phyloP scores from a whole-genome alignment of 129 eudicot genomes.

The Lactuca sativa region DNA sequence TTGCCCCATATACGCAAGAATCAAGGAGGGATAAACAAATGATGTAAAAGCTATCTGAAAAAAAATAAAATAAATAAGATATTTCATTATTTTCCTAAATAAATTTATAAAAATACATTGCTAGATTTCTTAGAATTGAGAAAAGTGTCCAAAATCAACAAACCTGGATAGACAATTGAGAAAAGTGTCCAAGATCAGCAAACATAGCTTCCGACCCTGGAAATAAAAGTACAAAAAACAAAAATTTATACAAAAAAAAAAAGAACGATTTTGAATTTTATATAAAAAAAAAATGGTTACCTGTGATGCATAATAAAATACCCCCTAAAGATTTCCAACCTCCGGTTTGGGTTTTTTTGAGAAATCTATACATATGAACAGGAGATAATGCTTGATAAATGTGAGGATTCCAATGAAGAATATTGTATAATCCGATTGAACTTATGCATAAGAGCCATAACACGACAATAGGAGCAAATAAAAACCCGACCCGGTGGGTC shows the following conservation, averaged over 20 bases:
- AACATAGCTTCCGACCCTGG: conserved; percentile 99
- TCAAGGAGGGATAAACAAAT: conserved; percentile 81
- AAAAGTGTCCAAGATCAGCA: conserved; percentile 98
- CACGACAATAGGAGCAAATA: conserved; percentile 89
- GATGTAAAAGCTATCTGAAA: conserved; percentile 85
- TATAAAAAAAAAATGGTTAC: conserved; percentile 26
- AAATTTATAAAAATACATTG: neutral
- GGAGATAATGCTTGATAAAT: conserved; percentile 91
- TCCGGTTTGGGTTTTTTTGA: conserved; percentile 80
- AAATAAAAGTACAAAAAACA: conserved; percentile 12
- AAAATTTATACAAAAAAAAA: neutral
- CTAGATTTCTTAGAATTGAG: neutral
- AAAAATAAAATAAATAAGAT: neutral
- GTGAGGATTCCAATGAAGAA: conserved; percentile 91
- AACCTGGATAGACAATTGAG: conserved; percentile 92
- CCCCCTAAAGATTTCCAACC: conserved; percentile 99
- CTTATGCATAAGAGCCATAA: conserved; percentile 89
- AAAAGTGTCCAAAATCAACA: neutral
- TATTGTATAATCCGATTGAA: conserved; percentile 83
- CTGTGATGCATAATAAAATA: conserved; percentile 86
- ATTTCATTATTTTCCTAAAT: too few relatives aligned
- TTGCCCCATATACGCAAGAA: conserved; percentile 99
- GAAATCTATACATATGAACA: conserved; percentile 69
- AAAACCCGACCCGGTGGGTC: conserved; percentile 91
- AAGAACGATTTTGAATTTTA: neutral